Conservation (phyloP, 805 yeast species). For the Lachancea kluyveri region DNA sequence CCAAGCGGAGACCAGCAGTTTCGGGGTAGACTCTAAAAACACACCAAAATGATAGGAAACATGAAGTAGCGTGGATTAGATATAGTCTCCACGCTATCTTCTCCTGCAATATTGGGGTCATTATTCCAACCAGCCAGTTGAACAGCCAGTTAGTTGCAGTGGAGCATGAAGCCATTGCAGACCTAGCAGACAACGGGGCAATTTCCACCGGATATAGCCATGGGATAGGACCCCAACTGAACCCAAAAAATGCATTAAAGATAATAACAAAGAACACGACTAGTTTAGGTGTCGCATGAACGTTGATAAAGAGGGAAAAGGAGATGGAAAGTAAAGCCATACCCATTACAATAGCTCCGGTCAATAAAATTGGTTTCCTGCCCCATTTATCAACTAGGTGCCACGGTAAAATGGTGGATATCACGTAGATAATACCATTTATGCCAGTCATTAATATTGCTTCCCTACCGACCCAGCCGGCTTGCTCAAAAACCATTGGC, state of each 20-base stretch:
- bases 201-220: conserved; percentile 87
- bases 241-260: conserved; percentile 80
- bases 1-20: conserved; percentile 81
- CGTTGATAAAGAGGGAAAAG: conserved; percentile 46
- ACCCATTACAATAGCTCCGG: conserved; percentile 81
- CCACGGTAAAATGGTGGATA: conserved; percentile 85
- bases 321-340: conserved; percentile 60
- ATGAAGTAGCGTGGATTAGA: conserved; percentile 72
- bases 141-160: conserved; percentile 93
- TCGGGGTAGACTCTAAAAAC: conserved; percentile 79
- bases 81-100: conserved; percentile 73
- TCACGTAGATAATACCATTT: conserved; percentile 52
- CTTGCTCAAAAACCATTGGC: conserved; percentile 88
- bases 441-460: conserved; percentile 91
- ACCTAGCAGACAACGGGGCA: conserved; percentile 75
- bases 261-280: conserved; percentile 75
- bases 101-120: conserved; percentile 82
- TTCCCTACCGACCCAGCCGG: conserved; percentile 87
- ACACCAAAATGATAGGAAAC: conserved; percentile 64
- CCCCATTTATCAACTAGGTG: conserved; percentile 88
- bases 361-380: conserved; percentile 70
- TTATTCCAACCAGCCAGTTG: conserved; percentile 86
- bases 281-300: conserved; percentile 51
- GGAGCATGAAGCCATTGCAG: conserved; percentile 84
- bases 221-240: conserved; percentile 92